Evolutionary conservation across 495 filamentous ascomycete genomes (phyloP), one percentile per base, ranked within the genome.

Genomic region (Penicillium tannophilum): DNA sequence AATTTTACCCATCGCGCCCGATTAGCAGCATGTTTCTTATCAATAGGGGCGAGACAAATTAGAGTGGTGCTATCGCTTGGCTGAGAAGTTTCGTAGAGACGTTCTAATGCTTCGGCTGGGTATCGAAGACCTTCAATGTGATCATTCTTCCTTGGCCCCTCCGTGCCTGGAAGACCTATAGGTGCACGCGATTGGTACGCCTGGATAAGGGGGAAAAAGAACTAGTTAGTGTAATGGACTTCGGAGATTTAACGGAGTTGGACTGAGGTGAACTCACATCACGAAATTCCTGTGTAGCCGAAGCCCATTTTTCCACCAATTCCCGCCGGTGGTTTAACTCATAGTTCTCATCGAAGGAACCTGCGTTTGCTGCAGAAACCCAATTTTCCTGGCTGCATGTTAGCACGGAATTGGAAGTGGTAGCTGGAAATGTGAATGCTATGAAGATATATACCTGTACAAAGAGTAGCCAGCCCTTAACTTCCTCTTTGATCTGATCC

Each of bases 91-190:
- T 52, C 49, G 17, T 52, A 52, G 49, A 52, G 16, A 35, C 49
- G 31, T 52, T 52, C 49, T 6, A 52, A 36, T 36, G 49, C 31
- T 52, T 52, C 19, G 17, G 49, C 49, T 39, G 49, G 49, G 49
- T 52, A 52, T 36, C 31, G 31, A 52, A 52, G 49, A 23, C 49
- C 49, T 52, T 39, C 31, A 51, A 51, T 51, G 2, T 16, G 28
- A n/a, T 31, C 24, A 51, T 4, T 35, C 14, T 7, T 30, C 10
- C 28, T 51, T 51, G 48, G 12, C 49, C 49, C 49, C 49, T 52
- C 49, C 17, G 30, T 52, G 31, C 49, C 49, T 52, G 49, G 49
- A 52, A 52, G 49, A 52, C 49, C 31, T n/a, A 52, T n/a, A 52
- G 49, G 49, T 52, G 49, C 49, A 52, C 31, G 30, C 16, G 49